Conservation (phyloP, 352 stramenopile species). For the Thalassiosira livingstoniorum region DNA sequence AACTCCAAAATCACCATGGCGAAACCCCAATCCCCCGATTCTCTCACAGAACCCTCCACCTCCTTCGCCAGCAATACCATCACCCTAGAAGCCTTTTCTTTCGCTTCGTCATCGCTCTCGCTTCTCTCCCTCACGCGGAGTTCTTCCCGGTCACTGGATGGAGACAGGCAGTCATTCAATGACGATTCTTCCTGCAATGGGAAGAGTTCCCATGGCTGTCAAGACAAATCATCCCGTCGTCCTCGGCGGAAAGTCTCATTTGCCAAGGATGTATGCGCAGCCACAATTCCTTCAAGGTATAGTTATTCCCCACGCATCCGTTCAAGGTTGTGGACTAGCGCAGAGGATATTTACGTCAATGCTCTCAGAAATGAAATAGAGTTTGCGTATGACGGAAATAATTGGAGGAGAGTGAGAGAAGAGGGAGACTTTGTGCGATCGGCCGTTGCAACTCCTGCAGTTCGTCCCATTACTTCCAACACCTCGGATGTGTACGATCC, state of each 20-base stretch:
- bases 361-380: constrained; percentile 46
- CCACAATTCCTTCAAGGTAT: constrained; percentile 31
- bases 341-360: constrained; percentile 47
- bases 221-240: constrained; percentile 6
- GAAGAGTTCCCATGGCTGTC: no score
- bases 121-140: not conserved
- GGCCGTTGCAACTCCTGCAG: no score
- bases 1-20: not conserved
- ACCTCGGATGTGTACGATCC: no score
- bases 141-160: constrained; percentile 11
- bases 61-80: not conserved
- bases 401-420: constrained; percentile 43
- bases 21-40: constrained; percentile 4
- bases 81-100: no score
- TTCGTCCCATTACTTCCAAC: no score
- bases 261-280: constrained; percentile 38
- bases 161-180: constrained; percentile 6
- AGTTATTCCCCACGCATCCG: constrained; percentile 41
- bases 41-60: constrained; percentile 11
- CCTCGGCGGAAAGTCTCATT: constrained; percentile 50
- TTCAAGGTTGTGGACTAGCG: constrained; percentile 44
- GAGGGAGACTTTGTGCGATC: constrained; percentile 39
- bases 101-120: not conserved
- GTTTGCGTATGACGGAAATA: constrained; percentile 35
- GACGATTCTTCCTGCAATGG: constrained; percentile 13